These are phyloP conservation scores for Colletotrichum falcatum DNA, from an alignment of 2,329 filamentous ascomycete species.

Conservation along the genomic window DNA sequence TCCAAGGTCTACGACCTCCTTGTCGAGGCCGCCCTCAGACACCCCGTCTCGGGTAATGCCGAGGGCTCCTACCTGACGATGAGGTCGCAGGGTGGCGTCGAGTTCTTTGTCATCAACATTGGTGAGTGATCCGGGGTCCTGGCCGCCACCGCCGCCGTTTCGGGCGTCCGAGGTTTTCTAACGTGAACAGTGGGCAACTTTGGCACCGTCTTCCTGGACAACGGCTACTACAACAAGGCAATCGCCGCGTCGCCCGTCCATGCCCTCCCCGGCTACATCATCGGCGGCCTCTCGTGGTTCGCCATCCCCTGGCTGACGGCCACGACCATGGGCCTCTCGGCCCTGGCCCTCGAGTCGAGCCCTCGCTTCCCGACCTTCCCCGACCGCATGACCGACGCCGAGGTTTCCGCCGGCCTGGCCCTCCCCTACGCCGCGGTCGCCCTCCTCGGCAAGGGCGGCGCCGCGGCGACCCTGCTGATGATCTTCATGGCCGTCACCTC, in stretches of 20 bases:
- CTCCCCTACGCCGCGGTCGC: conserved; percentile 83
- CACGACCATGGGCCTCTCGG: conserved; percentile 83
- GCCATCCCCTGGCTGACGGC: conserved; percentile 87
- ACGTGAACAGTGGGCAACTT: conserved; percentile 71
- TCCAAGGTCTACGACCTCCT: conserved; percentile 75
- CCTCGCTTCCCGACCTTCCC: conserved; percentile 76
- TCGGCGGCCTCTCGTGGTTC: conserved; percentile 83
- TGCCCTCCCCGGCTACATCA: conserved; percentile 83
- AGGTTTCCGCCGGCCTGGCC: conserved; percentile 81
- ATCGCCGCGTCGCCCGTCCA: conserved; percentile 83
- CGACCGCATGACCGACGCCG: conserved; percentile 74
- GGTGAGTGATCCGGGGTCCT: conserved; percentile 44
- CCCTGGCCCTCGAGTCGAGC: conserved; percentile 78
- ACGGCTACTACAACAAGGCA: conserved; percentile 87
- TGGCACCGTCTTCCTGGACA: conserved; percentile 80
- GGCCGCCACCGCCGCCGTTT: not conserved
- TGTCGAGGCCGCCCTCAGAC: conserved; percentile 69
- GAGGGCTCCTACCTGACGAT: conserved; percentile 84
- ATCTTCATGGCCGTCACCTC: conserved; percentile 89
- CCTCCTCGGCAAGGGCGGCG: conserved; percentile 81
- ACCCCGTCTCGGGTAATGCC: conserved; percentile 81
- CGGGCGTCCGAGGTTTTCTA: conserved; percentile 53
- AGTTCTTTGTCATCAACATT: conserved; percentile 85
- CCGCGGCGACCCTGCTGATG: conserved; percentile 77
- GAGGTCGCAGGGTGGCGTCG: conserved; percentile 74